Percentiles rank a stretch among this genome's conserved stretches.
Conservation (phyloP, 306 rosid genomes). For the Corylus americana region DNA sequence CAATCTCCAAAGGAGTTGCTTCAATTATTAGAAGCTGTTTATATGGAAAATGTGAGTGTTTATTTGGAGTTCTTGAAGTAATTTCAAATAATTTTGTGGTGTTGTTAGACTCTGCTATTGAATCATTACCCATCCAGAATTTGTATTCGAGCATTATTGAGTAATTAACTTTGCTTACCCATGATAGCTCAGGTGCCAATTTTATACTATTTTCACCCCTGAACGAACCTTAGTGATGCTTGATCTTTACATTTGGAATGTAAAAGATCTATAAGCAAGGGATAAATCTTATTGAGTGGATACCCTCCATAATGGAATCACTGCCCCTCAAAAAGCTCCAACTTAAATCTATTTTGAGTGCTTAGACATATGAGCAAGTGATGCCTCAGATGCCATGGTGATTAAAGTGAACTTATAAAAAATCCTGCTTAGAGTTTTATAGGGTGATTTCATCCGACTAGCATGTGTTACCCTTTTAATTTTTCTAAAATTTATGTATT, state of each 20-base stretch:
- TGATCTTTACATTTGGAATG: background rate
- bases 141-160: background rate
- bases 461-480: background rate
- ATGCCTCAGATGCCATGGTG: background rate
- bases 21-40: constrained; percentile 62
- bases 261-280: background rate
- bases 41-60: constrained; percentile 74
- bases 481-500: background rate
- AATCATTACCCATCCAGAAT: background rate
- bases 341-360: background rate
- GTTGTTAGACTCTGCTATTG: background rate
- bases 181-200: background rate
- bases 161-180: background rate
- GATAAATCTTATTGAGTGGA: background rate
- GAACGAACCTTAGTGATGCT: background rate
- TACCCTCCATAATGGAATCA: background rate
- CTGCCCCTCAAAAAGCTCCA: background rate
- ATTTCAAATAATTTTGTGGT: background rate
- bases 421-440: background rate
- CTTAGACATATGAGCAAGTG: background rate
- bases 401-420: background rate
- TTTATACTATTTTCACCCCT: background rate
- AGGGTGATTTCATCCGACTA: background rate
- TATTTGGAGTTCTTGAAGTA: constrained; percentile 5
- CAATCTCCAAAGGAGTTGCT: constrained; percentile 72